phyloP scores from a whole-genome alignment of 2,329 filamentous ascomycete genomes.

The Aspergillus piperis region DNA sequence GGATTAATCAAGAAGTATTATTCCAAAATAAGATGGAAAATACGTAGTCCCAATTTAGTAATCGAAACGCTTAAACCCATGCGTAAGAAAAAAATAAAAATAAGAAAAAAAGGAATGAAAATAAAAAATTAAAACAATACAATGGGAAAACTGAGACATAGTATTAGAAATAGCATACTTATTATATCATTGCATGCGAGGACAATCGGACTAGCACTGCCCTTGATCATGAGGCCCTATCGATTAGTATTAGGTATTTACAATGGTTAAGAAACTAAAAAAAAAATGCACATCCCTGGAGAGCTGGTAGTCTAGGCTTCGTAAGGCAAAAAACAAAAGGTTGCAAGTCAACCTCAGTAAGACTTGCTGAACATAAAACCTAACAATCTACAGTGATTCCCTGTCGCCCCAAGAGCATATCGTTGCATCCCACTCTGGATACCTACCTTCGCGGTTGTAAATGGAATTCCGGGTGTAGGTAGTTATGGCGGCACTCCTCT shows the following conservation, averaged over 20 bases:
- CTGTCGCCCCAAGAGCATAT: background rate
- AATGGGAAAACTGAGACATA: background rate
- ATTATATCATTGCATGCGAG: background rate
- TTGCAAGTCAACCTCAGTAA: background rate
- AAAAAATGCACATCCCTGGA: background rate
- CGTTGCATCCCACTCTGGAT: background rate
- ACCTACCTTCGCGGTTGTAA: slow-evolving; percentile 17
- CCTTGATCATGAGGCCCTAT: background rate
- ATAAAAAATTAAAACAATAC: background rate
- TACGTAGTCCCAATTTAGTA: no score
- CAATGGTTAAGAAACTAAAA: background rate
- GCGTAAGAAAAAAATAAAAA: background rate
- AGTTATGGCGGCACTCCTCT: slow-evolving; percentile 32
- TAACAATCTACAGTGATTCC: background rate
- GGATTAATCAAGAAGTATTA: no score
- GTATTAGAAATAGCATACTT: background rate
- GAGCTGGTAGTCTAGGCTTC: background rate
- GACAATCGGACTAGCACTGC: background rate
- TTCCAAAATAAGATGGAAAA: no score
- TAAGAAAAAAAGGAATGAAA: background rate
- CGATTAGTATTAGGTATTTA: background rate
- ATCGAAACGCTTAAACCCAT: background rate
- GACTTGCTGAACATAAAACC: background rate
- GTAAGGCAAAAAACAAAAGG: background rate
- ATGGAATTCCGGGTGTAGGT: slow-evolving; percentile 22